phyloP scores from a whole-genome alignment of 2,329 filamentous ascomycete genomes.

The Penicillium oxalicum region DNA sequence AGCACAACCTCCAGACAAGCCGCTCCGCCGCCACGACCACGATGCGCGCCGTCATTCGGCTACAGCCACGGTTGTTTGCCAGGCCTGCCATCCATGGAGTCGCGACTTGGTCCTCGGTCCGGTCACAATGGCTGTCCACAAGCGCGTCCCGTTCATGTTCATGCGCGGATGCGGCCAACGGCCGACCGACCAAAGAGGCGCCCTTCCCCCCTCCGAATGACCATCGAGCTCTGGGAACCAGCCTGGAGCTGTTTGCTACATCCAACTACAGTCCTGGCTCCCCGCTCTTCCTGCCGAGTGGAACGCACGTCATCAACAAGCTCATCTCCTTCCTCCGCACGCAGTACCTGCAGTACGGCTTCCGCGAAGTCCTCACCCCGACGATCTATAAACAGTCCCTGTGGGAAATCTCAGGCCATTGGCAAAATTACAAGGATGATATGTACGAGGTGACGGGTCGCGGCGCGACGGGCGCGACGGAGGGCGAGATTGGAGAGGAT shows the following conservation, averaged over 20 bases:
- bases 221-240: conserved; percentile 46
- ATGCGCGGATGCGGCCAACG: conserved; percentile 19
- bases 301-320: conserved; percentile 75
- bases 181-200: conserved; percentile 9
- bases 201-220: conserved; percentile 39
- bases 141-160: conserved; percentile 17
- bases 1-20: not conserved
- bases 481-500: conserved; percentile 50
- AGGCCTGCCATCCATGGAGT: conserved; percentile 2
- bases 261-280: conserved; percentile 78
- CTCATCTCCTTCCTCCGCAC: conserved; percentile 74
- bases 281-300: conserved; percentile 76
- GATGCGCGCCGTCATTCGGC: conserved; percentile 18
- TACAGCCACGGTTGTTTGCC: conserved; percentile 12
- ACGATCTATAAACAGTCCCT: conserved; percentile 85
- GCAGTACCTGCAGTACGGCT: conserved; percentile 79
- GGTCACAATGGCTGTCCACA: conserved; percentile 15
- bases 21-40: conserved; percentile 12
- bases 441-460: conserved; percentile 73
- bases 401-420: conserved; percentile 79
- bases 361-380: conserved; percentile 81
- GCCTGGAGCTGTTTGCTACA: conserved; percentile 71
- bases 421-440: conserved; percentile 85
- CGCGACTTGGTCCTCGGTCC: conserved; percentile 1
- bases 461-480: conserved; percentile 41